Evolutionary conservation across 1,284 basidiomycete species (phyloP), one percentile per base, ranked within the genome.

Genomic region (Leccinum angustisporum): DNA sequence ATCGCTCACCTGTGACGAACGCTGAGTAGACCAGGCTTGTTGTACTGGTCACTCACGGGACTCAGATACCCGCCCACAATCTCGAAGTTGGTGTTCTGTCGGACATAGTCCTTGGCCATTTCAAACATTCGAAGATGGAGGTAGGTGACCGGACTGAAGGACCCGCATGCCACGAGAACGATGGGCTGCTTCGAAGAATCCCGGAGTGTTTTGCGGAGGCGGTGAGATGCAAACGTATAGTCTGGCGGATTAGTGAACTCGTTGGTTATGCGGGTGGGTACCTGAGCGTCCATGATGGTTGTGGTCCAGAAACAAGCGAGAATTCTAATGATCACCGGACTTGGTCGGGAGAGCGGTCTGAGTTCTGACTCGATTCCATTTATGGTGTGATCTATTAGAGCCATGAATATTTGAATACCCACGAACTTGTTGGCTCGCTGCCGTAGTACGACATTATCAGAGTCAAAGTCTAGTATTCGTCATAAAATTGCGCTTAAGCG

Each of bases 61-160:
- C 93, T 95, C 71, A 97, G 88, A 79, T 97, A 97, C 1, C 94
- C 94, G 25, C 92, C 95, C 69, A 97, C 84, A 69, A 98, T 90
- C 80, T 97, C 95, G 72, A 93, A 97, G 67, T 95, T 86, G 65
- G 94, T 95, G 70, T 92, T 93, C 73, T 97, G 95, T 58, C 94
- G 85, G 62, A 94, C 87, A 71, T 94, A 95, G 79, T 98, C 95
- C 78, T 91, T 93, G 61, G 95, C 95, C 95, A 98, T 97, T 76
- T 97, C 95, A 77, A 97, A 98, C 93, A 98, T 97, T 62, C 95
- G 91, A 43, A 94, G 87, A 72, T 90, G 90, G 61, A 92, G 86
- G 69, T 90, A 92, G 18, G 90, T 92, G 65, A 92, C 85, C 16
- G 89, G 90, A 73, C 87, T 91, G 81, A 92, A 92, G 65, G 90